Conservation (phyloP, 176 grass and related monocot genomes). For the Lolium perenne region DNA sequence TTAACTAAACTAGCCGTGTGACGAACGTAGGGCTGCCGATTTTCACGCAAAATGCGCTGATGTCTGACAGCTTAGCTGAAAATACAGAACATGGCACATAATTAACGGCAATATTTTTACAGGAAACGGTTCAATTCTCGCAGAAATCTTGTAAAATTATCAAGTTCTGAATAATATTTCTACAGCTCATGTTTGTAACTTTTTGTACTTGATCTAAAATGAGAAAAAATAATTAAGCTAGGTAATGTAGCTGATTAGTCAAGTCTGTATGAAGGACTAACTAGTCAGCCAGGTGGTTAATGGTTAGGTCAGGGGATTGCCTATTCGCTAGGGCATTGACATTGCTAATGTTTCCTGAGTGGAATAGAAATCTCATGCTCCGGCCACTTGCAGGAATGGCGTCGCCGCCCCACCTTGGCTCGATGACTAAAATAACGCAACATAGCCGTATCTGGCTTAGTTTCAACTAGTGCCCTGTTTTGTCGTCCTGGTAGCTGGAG, state of each 20-base stretch:
- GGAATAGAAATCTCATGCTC: constrained; percentile 4
- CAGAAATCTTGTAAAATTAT: not conserved
- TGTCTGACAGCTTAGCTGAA: not conserved
- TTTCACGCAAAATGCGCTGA: constrained; percentile 36
- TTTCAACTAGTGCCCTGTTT: constrained; percentile 18
- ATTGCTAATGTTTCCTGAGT: not conserved
- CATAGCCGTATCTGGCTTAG: not conserved
- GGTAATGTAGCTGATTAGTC: not conserved
- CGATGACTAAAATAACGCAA: constrained; percentile 30
- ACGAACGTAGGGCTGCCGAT: constrained; percentile 22
- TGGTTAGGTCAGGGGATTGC: not conserved
- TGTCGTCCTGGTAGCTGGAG: not conserved
- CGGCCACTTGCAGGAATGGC: constrained; percentile 31
- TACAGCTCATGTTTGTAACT: not conserved
- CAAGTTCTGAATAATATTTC: not conserved
- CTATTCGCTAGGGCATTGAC: constrained; percentile 39
- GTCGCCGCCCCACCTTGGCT: constrained; percentile 32
- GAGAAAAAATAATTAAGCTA: not conserved
- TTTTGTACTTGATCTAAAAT: not conserved
- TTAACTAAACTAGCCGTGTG: constrained; percentile 7
- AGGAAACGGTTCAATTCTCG: not conserved
- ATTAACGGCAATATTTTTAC: too few relatives aligned
- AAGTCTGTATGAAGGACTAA: not conserved
- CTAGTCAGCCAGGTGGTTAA: constrained; percentile 6
- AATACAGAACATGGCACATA: not conserved